Base-by-base conservation (phyloP, 2,329 filamentous ascomycete species). In the Diaporthe ilicicola region DNA sequence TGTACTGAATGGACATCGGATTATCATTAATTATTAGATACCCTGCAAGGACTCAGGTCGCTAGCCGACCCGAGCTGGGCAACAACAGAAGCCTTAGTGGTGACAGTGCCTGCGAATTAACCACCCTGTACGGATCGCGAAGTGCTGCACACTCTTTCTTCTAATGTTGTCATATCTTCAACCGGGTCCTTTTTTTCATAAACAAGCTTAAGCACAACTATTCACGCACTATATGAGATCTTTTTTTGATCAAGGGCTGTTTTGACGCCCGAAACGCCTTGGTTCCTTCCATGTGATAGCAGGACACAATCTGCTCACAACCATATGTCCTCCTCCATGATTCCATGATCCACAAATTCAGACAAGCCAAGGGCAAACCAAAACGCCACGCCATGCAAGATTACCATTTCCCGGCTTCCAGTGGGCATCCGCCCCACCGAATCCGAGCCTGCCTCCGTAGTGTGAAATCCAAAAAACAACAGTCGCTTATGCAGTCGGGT, bases 401-500 rank as follows among this genome's bases (percentile, higher is more conserved):
- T 67, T 61, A 62, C 59, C 42, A 61, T 55, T 46, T 24, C 55
- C 48, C 65, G 32, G 42, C 32, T 59, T 37, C 69, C 19, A 17
- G 32, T 55, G 54, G 54, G 27, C 32, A 39, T 34, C 42, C 22
- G 42, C 46, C 55, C 55, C 56, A 37, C 69, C 62, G 12, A 44
- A 22, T 48, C 55, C 50, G 64, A 34, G 54, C 62, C 59, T 68
- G 44, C 71, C 69, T 62, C 51, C 56, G 55, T 54, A 62, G 32
- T 39, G 37, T 34, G 53, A 48, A 70, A 46, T 70, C 50, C 51
- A 70, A 59, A 59, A 59, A 65, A 68, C 64, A 72, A 55, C 82
- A 85, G 84, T 84, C 85, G 86, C 86, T 87, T 55, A 87, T 88
- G 86, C 85, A 87, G 81, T 84, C 83, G 83, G 82, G 83, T 81